Base-by-base conservation (phyloP, 768 basidiomycete species). In the Udeniomyces megalosporus region DNA sequence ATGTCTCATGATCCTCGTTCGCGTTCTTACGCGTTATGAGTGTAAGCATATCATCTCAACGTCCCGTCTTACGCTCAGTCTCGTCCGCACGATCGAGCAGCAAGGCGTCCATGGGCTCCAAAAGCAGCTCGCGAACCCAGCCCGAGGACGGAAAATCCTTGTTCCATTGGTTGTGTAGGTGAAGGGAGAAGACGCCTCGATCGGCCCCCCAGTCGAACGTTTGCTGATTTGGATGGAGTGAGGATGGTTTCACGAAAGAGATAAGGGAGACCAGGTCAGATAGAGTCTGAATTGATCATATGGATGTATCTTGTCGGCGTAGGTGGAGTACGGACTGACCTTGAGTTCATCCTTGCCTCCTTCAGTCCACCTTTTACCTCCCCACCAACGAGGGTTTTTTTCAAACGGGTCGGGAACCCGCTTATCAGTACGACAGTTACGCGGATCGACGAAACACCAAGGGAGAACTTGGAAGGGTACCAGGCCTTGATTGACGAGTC, bases 151-250 rank as follows among this genome's bases (percentile, higher is more conserved):
- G 91, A 71, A 85, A 97, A 54, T 74, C 74, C 76, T 90, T 95
- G 57, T 85, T 80, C 92, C 93, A 97, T 73, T 90, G 90, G 73
- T 96, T 95, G 72, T 97, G 93, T 68, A 97, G 71, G 74, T 96
- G 93, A 38, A 97, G 80, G 0, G 83, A 80, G 75, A 93, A 99
- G n/a, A 74, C 68, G 15, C 63, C 63, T 28, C 71, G 66, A 5
- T 71, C 70, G 14, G 93, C 79, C 63, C 85, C 83, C 17, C 54
- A 57, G 48, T 63, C 34, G 48, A 63, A 53, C 17, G 47, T 35
- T 47, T 22, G 48, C 61, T 58, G 35, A 1, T 2, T 15, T 4
- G 60, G 28, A 32, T 20, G 20, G 4, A 17, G 26, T 52, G 26
- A 49, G 51, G 29, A 32, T 22, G 17, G 42, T 31, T 8, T 17